Base-by-base conservation (phyloP, 371 early-diverging fungal species). In the Dichotomocladium elegans region DNA sequence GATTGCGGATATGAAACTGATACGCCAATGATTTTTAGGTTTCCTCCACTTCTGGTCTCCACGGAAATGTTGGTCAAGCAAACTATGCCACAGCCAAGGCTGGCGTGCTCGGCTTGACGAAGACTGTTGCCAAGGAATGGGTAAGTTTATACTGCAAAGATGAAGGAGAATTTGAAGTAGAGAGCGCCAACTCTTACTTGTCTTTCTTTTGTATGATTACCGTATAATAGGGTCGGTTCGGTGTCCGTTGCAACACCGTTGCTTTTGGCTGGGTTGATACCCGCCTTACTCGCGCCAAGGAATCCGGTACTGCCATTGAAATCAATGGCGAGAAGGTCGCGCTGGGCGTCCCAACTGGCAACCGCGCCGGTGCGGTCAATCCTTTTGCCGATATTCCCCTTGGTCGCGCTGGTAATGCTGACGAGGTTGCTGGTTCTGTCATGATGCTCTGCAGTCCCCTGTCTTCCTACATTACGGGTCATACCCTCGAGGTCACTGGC, bases 241-340 rank as follows among this genome's bases (percentile, higher is more conserved):
- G 83, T 47, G 82, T 83, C 33, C 81, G 85, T 57, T 74, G 74
- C 66, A 83, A 83, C 73, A 79, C 80, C 12, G 79, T 85, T 57
- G 85, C 83, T 19, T 84, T 80, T 47, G 86, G 86, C 40, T 79
- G 79, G 70, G 77, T 84, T 41, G 85, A 86, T 47, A 86, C 86
- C 29, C 85, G 85, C 60, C 65, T 86, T 49, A 86, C 86, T 42
- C 82, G 81, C 55, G 82, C 86, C 54, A 86, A 86, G 76, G 86
- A 83, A 63, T 59, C 77, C 49, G 86, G 86, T 58, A 83, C 81
- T 44, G 51, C 72, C 51, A 80, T 86, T 53, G 79, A 80, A 37
- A 77, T 86, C 35, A 77, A 81, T 41, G 86, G 86, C 33, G 77
- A 84, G 58, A 83, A 86, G 77, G 79, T 86, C 43, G 68, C 81